phyloP scores from a whole-genome alignment of 2,329 filamentous ascomycete genomes.

The Cladobotryum mycophilum region DNA sequence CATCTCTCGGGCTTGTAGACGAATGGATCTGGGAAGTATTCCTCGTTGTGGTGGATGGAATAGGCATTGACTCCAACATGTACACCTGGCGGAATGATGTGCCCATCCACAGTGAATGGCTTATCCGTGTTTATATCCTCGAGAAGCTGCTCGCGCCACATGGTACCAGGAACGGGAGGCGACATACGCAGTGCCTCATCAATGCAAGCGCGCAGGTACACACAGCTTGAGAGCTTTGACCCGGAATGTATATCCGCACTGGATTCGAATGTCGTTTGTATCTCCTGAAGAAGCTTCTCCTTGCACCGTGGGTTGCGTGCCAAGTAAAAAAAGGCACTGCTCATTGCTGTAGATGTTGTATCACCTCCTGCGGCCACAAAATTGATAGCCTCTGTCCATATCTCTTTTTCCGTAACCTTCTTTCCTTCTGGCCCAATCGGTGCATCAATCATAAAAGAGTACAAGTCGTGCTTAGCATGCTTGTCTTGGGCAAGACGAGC shows the following conservation, averaged over 20 bases:
- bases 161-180: background rate
- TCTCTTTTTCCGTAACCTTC: background rate
- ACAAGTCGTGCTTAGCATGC: background rate
- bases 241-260: conserved; percentile 30
- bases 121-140: background rate
- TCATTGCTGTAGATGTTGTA: too few species aligned
- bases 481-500: background rate
- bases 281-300: conserved; percentile 24
- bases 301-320: conserved; percentile 24
- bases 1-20: conserved; percentile 6
- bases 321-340: conserved; percentile 33
- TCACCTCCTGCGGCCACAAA: background rate
- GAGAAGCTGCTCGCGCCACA: conserved; percentile 2
- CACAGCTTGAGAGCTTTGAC: conserved; percentile 25
- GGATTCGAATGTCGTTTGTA: conserved; percentile 24
- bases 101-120: conserved; percentile 1
- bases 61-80: conserved; percentile 1
- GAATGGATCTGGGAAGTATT: background rate
- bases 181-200: conserved; percentile 2
- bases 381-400: conserved; percentile 1
- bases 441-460: background rate
- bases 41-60: conserved; percentile 6
- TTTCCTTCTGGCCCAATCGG: background rate
- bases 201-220: conserved; percentile 37
- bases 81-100: conserved; percentile 1